Percentiles rank a stretch among this genome's conserved stretches.
phyloP scores from a whole-genome alignment of 345 rosid genomes.

The Citrus unshiu region DNA sequence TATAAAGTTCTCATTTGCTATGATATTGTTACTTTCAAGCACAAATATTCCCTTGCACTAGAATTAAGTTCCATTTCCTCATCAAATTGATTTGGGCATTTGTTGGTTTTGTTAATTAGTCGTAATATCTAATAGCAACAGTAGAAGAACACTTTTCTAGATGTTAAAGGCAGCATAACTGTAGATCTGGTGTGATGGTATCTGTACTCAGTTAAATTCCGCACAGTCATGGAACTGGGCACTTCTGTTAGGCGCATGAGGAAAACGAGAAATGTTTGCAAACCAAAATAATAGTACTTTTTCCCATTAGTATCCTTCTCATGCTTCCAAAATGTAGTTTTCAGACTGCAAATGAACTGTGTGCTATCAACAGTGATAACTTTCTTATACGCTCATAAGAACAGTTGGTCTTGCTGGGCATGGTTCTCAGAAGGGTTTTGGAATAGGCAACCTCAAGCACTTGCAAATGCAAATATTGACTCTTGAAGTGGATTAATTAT shows the following conservation, averaged over 20 bases:
- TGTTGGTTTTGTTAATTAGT: background rate
- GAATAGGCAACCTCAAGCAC: background rate
- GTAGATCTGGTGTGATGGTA: background rate
- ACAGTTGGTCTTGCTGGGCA: background rate
- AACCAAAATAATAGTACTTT: background rate
- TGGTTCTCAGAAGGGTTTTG: background rate
- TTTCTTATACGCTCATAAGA: background rate
- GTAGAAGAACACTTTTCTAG: background rate
- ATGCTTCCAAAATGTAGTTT: background rate
- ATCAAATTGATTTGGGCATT: background rate
- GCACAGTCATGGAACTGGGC: background rate
- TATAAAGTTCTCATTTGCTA: background rate
- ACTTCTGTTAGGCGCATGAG: background rate
- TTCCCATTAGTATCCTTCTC: background rate
- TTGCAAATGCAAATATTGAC: background rate
- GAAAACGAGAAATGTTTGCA: background rate
- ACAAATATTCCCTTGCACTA: background rate
- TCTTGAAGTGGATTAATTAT: constrained; percentile 1
- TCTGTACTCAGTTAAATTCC: background rate
- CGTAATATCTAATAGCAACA: background rate
- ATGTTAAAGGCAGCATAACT: background rate
- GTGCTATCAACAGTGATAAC: background rate
- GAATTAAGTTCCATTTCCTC: background rate
- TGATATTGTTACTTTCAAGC: background rate
- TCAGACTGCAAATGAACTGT: background rate